phyloP scores from a whole-genome alignment of 306 rosid species.

The Rosa multiflora region DNA sequence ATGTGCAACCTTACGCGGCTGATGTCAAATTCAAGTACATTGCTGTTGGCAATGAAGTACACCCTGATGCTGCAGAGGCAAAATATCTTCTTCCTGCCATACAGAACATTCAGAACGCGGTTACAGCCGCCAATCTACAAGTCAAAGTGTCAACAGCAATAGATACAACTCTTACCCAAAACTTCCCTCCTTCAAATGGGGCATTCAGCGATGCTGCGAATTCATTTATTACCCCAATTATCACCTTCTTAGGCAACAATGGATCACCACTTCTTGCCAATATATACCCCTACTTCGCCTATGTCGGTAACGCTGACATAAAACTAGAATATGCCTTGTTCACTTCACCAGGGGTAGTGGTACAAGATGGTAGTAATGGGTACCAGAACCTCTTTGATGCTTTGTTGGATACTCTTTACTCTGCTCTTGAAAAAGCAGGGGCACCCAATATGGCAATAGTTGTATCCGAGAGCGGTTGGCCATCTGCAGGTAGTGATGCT shows the following conservation, averaged over 20 bases:
- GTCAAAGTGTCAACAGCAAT: conserved; percentile 64
- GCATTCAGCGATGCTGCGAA: conserved; percentile 25
- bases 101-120: conserved; percentile 36
- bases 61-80: conserved; percentile 17
- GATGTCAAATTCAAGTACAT: conserved; percentile 46
- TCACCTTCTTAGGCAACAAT: conserved; percentile 29
- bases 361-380: conserved; percentile 21
- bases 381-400: conserved; percentile 49
- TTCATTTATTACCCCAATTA: conserved; percentile 38
- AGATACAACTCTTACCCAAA: conserved; percentile 13
- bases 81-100: conserved; percentile 32
- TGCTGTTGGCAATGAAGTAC: conserved; percentile 48
- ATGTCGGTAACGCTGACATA: not conserved
- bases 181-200: conserved; percentile 47
- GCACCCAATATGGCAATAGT: conserved; percentile 39
- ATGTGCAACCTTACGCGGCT: conserved; percentile 28
- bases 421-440: conserved; percentile 51
- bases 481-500: conserved; percentile 40
- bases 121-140: conserved; percentile 40
- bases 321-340: conserved; percentile 47
- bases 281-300: conserved; percentile 54
- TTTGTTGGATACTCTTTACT: conserved; percentile 44
- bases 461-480: conserved; percentile 77
- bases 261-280: conserved; percentile 69
- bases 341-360: conserved; percentile 29